phyloP scores from a whole-genome alignment of 1,284 basidiomycete species.

The Trametes sp. region DNA sequence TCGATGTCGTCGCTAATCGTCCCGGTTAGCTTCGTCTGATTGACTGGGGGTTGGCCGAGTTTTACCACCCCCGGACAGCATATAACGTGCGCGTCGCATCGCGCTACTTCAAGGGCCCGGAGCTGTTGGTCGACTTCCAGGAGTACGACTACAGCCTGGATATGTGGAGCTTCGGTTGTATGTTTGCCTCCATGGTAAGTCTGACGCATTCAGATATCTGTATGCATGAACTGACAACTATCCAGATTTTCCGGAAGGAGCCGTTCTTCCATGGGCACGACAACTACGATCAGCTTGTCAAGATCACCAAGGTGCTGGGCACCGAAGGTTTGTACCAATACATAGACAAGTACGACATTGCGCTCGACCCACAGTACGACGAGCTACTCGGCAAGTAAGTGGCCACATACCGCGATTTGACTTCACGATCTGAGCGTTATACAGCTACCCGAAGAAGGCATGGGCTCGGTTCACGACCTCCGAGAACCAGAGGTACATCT shows the following conservation, averaged over 20 bases:
- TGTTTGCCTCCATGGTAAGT: constrained; percentile 97
- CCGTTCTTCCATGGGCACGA: constrained; percentile 99
- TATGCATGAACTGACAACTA: constrained; percentile 3
- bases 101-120: constrained; percentile 98
- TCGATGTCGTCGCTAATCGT: constrained; percentile 3
- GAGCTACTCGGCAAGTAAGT: constrained; percentile 83
- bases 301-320: constrained; percentile 97
- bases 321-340: constrained; percentile 94
- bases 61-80: constrained; percentile 97
- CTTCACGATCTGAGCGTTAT: constrained; percentile 24
- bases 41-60: constrained; percentile 99
- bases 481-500: constrained; percentile 97
- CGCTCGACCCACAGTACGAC: constrained; percentile 90
- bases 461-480: constrained; percentile 95
- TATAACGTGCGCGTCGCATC: constrained; percentile 99
- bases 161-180: constrained; percentile 99
- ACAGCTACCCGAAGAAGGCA: constrained; percentile 89
- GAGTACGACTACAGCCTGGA: constrained; percentile 97
- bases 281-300: constrained; percentile 98
- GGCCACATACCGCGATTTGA: background rate
- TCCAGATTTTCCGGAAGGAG: constrained; percentile 97
- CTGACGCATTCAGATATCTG: background rate
- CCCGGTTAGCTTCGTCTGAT: constrained; percentile 84
- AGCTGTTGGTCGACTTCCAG: constrained; percentile 97
- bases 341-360: constrained; percentile 94